Evolutionary conservation across 106 monocot species (phyloP).

Genomic region (Apostasia shenzhenica): DNA sequence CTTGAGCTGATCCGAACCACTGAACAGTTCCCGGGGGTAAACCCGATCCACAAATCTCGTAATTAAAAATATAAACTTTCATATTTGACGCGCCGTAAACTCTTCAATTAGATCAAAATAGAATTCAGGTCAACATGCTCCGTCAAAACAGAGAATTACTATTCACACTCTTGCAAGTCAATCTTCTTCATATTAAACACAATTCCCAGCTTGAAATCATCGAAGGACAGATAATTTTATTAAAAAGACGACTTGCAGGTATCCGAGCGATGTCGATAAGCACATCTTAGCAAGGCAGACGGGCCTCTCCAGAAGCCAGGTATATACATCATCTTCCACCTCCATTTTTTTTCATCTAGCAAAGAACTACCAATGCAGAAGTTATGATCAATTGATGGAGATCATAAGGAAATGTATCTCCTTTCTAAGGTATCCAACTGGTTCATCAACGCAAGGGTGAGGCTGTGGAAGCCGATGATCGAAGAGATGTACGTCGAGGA

Average conservation of each 20-base stretch:
- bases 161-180: too few relatives aligned
- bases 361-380: neutral
- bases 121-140: too few relatives aligned
- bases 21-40: neutral
- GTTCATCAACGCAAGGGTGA: slow-evolving; percentile 47
- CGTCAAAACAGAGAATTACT: too few relatives aligned
- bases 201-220: too few relatives aligned
- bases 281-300: slow-evolving; percentile 68
- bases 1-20: neutral
- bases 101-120: too few relatives aligned
- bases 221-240: neutral
- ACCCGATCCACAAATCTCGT: neutral
- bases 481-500: slow-evolving; percentile 48
- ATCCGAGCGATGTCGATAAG: slow-evolving; percentile 79
- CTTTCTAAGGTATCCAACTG: slow-evolving; percentile 36
- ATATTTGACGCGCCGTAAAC: neutral
- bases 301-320: slow-evolving; percentile 70
- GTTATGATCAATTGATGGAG: neutral
- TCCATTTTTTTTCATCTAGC: too few relatives aligned
- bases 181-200: too few relatives aligned
- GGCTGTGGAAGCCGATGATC: slow-evolving; percentile 44
- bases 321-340: slow-evolving; percentile 6
- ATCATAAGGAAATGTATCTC: neutral
- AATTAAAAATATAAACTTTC: neutral
- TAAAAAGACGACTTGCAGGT: slow-evolving; percentile 32